Conservation (phyloP, 768 basidiomycete species). For the Rossbeevera mucosa region DNA sequence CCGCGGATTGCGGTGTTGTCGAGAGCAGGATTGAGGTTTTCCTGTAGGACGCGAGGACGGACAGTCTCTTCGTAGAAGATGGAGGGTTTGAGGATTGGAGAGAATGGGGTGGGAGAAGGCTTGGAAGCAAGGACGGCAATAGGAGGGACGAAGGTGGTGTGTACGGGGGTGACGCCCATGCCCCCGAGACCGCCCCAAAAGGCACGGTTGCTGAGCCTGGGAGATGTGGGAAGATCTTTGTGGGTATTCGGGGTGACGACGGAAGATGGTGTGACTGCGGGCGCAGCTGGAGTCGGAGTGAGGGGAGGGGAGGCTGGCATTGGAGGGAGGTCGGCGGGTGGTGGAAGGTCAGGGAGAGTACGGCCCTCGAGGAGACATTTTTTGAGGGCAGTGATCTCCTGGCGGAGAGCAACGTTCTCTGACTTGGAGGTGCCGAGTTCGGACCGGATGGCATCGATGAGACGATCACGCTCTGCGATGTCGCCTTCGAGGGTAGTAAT, state of each 20-base stretch:
- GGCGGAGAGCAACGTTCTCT: conserved; percentile 79
- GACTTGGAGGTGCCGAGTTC: conserved; percentile 76
- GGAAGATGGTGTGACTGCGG: conserved; percentile 19
- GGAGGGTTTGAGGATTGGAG: conserved; percentile 26
- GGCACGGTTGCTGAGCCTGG: conserved; percentile 43
- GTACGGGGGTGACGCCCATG: conserved; percentile 78
- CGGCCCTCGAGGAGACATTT: conserved; percentile 68
- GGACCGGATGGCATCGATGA: conserved; percentile 81
- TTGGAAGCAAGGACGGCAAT: conserved; percentile 35
- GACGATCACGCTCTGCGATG: conserved; percentile 85
- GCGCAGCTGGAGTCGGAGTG: conserved; percentile 12
- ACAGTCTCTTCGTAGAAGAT: conserved; percentile 30
- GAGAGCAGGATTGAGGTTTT: conserved; percentile 27
- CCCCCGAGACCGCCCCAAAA: conserved; percentile 84
- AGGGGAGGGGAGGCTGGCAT: conserved; percentile 41
- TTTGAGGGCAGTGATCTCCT: conserved; percentile 73
- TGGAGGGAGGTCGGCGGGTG: conserved; percentile 40
- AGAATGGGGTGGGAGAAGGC: conserved; percentile 12
- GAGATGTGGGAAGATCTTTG: conserved; percentile 70
- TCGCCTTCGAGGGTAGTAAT: conserved; percentile 91
- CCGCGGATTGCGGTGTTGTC: conserved; percentile 12
- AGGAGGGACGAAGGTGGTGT: conserved; percentile 79
- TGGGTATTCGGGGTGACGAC: conserved; percentile 65
- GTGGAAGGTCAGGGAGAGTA: conserved; percentile 41
- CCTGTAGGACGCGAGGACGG: conserved; percentile 20